Evolutionary conservation across 495 filamentous ascomycete species (phyloP).

Genomic region (Hyaloscypha bicolor): DNA sequence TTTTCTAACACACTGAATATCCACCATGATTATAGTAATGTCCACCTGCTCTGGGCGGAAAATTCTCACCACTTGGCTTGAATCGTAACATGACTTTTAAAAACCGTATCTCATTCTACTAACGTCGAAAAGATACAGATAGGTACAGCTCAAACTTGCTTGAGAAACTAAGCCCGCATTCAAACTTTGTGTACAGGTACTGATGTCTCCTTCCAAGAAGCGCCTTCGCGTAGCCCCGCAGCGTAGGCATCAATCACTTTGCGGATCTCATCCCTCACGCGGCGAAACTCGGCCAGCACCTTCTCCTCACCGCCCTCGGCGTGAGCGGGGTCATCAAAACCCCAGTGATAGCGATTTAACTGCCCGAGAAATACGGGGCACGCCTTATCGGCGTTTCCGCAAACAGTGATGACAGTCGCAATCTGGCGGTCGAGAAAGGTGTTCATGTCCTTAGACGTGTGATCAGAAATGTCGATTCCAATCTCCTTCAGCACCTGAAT

Average conservation of each 20-base stretch:
- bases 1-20: too few species aligned
- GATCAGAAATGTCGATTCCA: conserved; percentile 15
- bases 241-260: conserved; percentile 15
- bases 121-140: too few species aligned
- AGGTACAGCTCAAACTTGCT: too few species aligned
- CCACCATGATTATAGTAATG: too few species aligned
- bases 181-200: too few species aligned
- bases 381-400: conserved; percentile 15
- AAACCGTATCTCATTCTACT: too few species aligned
- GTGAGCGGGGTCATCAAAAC: conserved; percentile 20
- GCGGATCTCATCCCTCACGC: conserved; percentile 16
- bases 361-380: conserved; percentile 15
- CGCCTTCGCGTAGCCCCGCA: conserved; percentile 13
- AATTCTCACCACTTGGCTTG: too few species aligned
- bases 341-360: conserved; percentile 13
- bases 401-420: conserved; percentile 17
- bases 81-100: too few species aligned
- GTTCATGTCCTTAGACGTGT: conserved; percentile 18
- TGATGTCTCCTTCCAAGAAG: too few species aligned
- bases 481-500: conserved; percentile 16
- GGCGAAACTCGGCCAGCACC: conserved; percentile 15
- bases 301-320: conserved; percentile 13
- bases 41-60: too few species aligned
- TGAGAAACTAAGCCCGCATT: too few species aligned
- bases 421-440: conserved; percentile 11